phyloP scores from a whole-genome alignment of 768 basidiomycete genomes.

The Lepiota venenata region DNA sequence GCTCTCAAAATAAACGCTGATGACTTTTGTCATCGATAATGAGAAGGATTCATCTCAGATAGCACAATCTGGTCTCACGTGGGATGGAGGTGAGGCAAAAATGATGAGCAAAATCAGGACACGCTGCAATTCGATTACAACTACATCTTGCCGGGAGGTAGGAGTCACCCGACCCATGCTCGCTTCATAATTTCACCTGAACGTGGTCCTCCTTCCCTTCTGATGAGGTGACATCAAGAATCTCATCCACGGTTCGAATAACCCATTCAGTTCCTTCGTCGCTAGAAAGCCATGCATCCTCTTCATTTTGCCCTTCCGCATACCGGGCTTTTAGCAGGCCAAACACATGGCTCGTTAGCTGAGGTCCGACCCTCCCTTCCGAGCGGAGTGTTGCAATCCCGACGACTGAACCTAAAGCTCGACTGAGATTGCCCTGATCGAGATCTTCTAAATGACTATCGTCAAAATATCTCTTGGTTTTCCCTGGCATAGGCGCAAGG shows the following conservation, averaged over 20 bases:
- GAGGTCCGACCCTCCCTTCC: conserved; percentile 81
- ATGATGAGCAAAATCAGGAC: conserved; percentile 29
- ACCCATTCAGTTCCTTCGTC: conserved; percentile 92
- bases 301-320: conserved; percentile 54
- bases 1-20: conserved; percentile 9
- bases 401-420: conserved; percentile 79
- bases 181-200: conserved; percentile 60
- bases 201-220: conserved; percentile 38
- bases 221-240: conserved; percentile 69
- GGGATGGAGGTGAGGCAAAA: conserved; percentile 30
- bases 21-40: conserved; percentile 20
- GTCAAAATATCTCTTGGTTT: conserved; percentile 38
- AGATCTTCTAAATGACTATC: conserved; percentile 38
- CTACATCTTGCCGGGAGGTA: conserved; percentile 25
- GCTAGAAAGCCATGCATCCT: conserved; percentile 77
- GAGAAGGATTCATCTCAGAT: conserved; percentile 24
- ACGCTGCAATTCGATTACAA: conserved; percentile 37
- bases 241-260: conserved; percentile 75
- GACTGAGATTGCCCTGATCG: conserved; percentile 82
- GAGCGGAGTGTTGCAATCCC: conserved; percentile 84
- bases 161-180: conserved; percentile 35
- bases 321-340: conserved; percentile 84
- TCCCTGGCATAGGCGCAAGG: conserved; percentile 70
- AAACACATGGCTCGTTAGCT: conserved; percentile 85
- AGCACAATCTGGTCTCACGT: conserved; percentile 28